A percentile compares a stretch with the other conserved stretches of the same genome.
phyloP scores from a whole-genome alignment of 208 protist genomes.

The Wallacemonas sp. region DNA sequence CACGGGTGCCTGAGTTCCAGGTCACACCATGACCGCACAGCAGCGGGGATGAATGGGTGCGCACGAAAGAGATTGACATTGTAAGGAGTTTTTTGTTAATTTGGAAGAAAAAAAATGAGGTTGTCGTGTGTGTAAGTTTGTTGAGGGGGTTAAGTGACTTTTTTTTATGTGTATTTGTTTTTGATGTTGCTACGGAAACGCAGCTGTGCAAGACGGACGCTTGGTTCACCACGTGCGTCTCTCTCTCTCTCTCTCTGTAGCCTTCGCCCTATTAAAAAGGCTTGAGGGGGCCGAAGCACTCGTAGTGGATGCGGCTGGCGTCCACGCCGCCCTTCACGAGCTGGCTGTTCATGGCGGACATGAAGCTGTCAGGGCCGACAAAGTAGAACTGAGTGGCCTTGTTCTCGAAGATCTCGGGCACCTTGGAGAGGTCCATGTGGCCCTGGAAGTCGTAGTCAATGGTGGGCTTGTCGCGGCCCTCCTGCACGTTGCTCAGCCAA shows the following conservation, averaged over 20 bases:
- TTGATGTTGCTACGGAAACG: not conserved
- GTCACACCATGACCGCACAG: no score
- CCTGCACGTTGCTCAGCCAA: slow-evolving; percentile 26
- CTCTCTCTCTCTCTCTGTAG: no score
- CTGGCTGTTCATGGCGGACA: slow-evolving; percentile 24
- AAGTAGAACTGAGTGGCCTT: slow-evolving; percentile 33
- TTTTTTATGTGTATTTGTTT: slow-evolving; percentile 1
- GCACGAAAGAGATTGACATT: no score
- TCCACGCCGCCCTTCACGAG: slow-evolving; percentile 20
- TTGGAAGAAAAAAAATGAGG: no score
- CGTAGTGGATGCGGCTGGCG: slow-evolving; percentile 30
- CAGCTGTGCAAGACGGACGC: no score
- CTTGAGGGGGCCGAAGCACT: slow-evolving; percentile 47
- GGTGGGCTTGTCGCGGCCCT: slow-evolving; percentile 24
- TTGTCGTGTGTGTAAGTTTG: not conserved
- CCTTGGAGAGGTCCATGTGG: slow-evolving; percentile 30
- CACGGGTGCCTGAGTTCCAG: no score
- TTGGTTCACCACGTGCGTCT: no score
- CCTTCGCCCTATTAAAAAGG: no score
- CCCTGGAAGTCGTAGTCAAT: slow-evolving; percentile 38
- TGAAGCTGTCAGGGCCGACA: slow-evolving; percentile 36
- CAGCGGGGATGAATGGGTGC: no score
- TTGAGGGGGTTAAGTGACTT: not conserved
- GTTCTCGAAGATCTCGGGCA: slow-evolving; percentile 18
- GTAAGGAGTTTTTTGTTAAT: no score